These are phyloP conservation scores for Coprinopsis cinerea DNA, from an alignment of 768 basidiomycete species.

Conservation along the genomic window DNA sequence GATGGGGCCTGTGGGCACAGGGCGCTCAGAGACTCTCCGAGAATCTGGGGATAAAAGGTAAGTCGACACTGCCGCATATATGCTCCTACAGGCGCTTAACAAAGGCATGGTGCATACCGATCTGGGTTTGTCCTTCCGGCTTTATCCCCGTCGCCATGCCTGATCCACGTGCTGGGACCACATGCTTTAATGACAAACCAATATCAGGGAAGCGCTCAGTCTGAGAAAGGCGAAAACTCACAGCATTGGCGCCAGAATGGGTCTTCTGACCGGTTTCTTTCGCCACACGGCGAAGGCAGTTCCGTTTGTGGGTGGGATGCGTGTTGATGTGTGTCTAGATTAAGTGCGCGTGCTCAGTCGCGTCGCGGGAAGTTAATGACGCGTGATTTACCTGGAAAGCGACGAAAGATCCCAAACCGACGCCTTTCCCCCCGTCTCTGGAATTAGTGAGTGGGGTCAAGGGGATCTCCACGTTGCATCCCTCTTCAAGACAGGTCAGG, in stretches of 20 bases:
- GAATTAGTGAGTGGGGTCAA: slow-evolving; percentile 24
- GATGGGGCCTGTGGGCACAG: background rate
- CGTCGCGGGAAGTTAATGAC: background rate
- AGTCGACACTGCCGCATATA: background rate
- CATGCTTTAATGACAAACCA: background rate
- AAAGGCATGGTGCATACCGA: background rate
- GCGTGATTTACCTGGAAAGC: slow-evolving; percentile 37
- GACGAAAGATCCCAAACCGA: slow-evolving; percentile 43
- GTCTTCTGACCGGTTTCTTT: background rate
- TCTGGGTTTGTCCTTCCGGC: too few species aligned
- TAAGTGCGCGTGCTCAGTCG: background rate
- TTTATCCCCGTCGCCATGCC: background rate
- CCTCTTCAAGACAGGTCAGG: slow-evolving; percentile 41
- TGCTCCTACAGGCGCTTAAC: background rate
- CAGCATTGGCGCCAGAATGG: background rate
- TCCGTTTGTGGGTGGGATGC: slow-evolving; percentile 20
- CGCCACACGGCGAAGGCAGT: slow-evolving; percentile 10
- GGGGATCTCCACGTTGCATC: slow-evolving; percentile 31
- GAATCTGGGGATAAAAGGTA: background rate
- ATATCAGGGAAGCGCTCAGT: background rate
- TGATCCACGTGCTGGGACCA: background rate
- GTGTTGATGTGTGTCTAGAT: slow-evolving; percentile 24
- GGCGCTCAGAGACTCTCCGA: background rate
- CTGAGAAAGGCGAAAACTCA: background rate
- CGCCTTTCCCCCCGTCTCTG: slow-evolving; percentile 34